These are phyloP conservation scores for Cryptomeria japonica DNA, from an alignment of 75 land plant species.

Conservation along the genomic window DNA sequence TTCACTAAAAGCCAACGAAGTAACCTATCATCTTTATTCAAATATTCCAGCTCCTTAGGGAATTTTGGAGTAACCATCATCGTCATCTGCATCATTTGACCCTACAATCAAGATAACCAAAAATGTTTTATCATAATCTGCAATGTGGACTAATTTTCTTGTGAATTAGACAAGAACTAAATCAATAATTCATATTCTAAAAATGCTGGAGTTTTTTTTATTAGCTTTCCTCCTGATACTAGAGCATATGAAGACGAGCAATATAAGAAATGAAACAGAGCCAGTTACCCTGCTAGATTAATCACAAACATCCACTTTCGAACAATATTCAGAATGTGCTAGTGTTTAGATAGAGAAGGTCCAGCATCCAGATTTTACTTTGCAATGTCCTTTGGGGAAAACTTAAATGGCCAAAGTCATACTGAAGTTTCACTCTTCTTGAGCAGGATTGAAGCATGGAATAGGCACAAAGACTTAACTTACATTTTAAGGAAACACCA, in stretches of 20 bases:
- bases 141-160: background rate
- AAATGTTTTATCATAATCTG: background rate
- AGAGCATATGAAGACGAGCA: background rate
- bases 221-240: background rate
- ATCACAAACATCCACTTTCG: background rate
- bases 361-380: too few relatives aligned
- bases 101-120: slow-evolving; percentile 37
- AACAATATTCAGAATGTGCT: too few relatives aligned
- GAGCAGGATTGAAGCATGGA: too few relatives aligned
- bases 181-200: background rate
- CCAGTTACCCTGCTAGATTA: background rate
- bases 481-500: too few relatives aligned
- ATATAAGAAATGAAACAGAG: background rate
- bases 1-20: slow-evolving; percentile 82
- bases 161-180: background rate
- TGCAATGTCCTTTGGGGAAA: too few relatives aligned
- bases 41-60: slow-evolving; percentile 70
- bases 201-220: background rate
- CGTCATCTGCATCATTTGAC: slow-evolving; percentile 89
- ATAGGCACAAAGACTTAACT: too few relatives aligned
- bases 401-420: too few relatives aligned
- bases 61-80: slow-evolving; percentile 83
- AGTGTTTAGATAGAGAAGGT: too few relatives aligned
- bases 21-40: slow-evolving; percentile 83
- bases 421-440: too few relatives aligned